Conservation (phyloP, 176 grass and related monocot genomes). For the Carex kokanica region DNA sequence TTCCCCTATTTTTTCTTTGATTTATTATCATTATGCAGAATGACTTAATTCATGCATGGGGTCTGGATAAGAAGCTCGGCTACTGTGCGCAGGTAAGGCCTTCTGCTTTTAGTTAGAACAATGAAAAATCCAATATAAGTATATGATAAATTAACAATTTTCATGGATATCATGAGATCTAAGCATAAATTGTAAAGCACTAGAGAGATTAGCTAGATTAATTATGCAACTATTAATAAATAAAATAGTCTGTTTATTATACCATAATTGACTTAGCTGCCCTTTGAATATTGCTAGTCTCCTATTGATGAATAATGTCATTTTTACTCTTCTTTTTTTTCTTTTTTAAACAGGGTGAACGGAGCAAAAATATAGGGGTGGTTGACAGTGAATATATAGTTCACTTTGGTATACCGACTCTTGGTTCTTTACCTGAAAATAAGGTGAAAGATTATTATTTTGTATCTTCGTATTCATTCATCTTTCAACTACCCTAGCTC, state of each 20-base stretch:
- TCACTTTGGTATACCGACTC: slow-evolving; percentile 62
- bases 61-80: slow-evolving; percentile 79
- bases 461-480: background rate
- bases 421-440: slow-evolving; percentile 41
- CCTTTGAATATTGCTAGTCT: background rate
- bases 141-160: background rate
- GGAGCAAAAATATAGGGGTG: slow-evolving; percentile 53
- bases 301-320: background rate
- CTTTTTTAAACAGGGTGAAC: slow-evolving; percentile 40
- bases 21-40: slow-evolving; percentile 39
- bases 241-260: background rate
- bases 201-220: background rate
- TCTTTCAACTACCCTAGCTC: background rate
- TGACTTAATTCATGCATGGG: slow-evolving; percentile 90
- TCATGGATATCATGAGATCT: background rate
- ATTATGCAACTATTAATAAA: background rate
- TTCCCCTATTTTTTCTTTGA: background rate
- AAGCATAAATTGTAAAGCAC: background rate
- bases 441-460: slow-evolving; percentile 20
- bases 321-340: background rate
- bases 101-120: background rate
- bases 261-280: background rate
- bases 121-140: background rate
- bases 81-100: slow-evolving; percentile 59
- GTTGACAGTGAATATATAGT: slow-evolving; percentile 79